phyloP scores from a whole-genome alignment of 306 rosid genomes.

The Castanospermum australe region DNA sequence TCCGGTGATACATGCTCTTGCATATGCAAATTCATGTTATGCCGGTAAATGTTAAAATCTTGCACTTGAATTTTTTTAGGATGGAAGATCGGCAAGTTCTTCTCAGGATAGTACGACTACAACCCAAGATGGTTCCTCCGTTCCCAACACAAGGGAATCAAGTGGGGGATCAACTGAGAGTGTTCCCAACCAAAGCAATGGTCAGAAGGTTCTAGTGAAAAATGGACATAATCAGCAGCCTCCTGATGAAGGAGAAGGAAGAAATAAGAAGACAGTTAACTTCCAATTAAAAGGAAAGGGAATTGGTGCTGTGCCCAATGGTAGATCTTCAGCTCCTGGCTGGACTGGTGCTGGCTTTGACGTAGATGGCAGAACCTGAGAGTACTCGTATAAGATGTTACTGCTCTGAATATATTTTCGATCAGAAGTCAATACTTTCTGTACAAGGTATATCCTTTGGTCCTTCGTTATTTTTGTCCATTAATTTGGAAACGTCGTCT shows the following conservation, averaged over 20 bases:
- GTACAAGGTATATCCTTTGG: conserved; percentile 29
- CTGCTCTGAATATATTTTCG: conserved; percentile 14
- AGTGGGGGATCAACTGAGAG: conserved; percentile 35
- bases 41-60: conserved; percentile 9
- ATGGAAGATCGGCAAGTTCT: conserved; percentile 45
- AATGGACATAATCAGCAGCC: conserved; percentile 49
- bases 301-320: conserved; percentile 76
- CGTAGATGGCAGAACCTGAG: conserved; percentile 65
- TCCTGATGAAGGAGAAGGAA: conserved; percentile 64
- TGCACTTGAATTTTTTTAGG: conserved; percentile 48
- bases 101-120: conserved; percentile 41
- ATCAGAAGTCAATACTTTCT: conserved; percentile 15
- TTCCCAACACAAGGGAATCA: conserved; percentile 44
- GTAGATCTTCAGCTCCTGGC: conserved; percentile 70
- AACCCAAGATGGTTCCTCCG: conserved; percentile 44
- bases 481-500: conserved; percentile 21
- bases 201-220: conserved; percentile 37
- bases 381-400: conserved; percentile 8
- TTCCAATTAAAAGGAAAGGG: conserved; percentile 81
- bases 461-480: conserved; percentile 11
- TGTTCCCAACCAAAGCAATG: conserved; percentile 43
- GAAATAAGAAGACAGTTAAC: conserved; percentile 68
- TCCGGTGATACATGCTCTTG: not conserved
- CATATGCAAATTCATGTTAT: conserved; percentile 2
- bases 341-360: conserved; percentile 97